Base-by-base conservation (phyloP, 768 basidiomycete genomes). In the Auricularia auricula-judae region DNA sequence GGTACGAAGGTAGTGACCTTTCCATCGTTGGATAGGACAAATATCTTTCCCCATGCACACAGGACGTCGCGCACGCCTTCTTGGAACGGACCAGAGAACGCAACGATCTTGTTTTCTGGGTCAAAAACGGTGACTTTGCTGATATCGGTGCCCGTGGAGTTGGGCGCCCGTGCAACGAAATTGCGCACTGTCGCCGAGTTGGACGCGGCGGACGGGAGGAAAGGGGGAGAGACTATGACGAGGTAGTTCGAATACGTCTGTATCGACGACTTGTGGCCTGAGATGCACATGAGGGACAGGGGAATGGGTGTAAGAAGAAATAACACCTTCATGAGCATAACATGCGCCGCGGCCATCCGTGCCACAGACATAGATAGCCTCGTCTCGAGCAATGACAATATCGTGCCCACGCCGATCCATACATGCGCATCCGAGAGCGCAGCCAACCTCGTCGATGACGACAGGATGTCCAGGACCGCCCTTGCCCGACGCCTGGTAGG, bases 61-160 rank as follows among this genome's bases (percentile, higher is more conserved):
- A 97, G 80, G 1, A 97, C 81, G 56, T 90, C 88, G 54, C 90
- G 78, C 3, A 98, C 89, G 3, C 94, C 94, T 64, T 88, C 85
- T 23, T 84, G 82, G 70, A 94, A 93, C 2, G 88, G 82, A 4
- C 86, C 88, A 0, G 86, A 84, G 71, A 91, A 94, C 4, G 91
- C 89, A 16, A 96, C 82, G 62, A 94, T 82, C 76, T 94, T 93
- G 75, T 95, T 97, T 70, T 92, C 91, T 43, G 88, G 84, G 71
- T 99, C 95, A 68, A 98, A 88, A 1, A 98, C 83, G 0, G 88
- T 89, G 51, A 98, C 84, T 66, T 86, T 88, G 12, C 86, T 84
- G 44, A 91, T 84, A 62, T 92, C 90, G 0, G 81, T 74, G 47
- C 82, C 80, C 16, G 73, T 69, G 4, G 66, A 63, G 4, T 79